Conservation (phyloP, 441 rosid species). For the Iberis amara region DNA sequence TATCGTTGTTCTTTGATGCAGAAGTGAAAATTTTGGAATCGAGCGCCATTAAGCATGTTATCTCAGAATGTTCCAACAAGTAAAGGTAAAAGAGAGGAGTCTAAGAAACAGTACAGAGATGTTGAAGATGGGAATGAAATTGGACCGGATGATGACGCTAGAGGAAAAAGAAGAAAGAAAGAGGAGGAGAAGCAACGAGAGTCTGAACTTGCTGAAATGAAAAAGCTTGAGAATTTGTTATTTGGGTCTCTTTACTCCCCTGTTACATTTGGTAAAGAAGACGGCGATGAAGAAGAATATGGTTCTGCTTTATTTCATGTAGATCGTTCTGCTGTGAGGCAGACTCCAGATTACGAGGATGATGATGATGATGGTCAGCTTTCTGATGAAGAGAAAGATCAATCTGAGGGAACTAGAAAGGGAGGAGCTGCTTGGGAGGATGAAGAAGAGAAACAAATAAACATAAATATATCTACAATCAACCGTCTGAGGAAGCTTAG, state of each 20-base stretch:
- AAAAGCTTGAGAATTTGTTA: constrained; percentile 59
- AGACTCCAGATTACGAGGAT: constrained; percentile 26
- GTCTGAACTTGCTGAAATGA: constrained; percentile 57
- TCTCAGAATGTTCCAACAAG: constrained; percentile 49
- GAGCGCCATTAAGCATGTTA: constrained; percentile 46
- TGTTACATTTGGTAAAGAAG: constrained; percentile 59
- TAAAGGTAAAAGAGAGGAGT: constrained; percentile 34
- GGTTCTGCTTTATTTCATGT: constrained; percentile 49
- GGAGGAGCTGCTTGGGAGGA: constrained; percentile 77
- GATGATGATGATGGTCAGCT: constrained; percentile 33
- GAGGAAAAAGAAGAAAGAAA: constrained; percentile 50
- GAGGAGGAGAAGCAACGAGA: constrained; percentile 40
- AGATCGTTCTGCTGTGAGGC: constrained; percentile 43
- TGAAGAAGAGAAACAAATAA: constrained; percentile 64
- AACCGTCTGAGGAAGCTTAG: constrained; percentile 80
- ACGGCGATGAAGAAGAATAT: constrained; percentile 31
- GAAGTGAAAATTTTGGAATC: constrained; percentile 10
- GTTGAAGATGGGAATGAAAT: constrained; percentile 29
- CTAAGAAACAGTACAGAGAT: constrained; percentile 24
- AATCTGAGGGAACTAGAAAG: constrained; percentile 21
- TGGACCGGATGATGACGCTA: constrained; percentile 28
- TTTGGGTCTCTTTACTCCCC: constrained; percentile 77
- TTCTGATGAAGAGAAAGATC: constrained; percentile 37
- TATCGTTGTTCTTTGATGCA: constrained; percentile 14
- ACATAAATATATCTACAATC: constrained; percentile 48